Base-by-base conservation (phyloP, 2,329 filamentous ascomycete genomes). In the Colletotrichum camelliae region DNA sequence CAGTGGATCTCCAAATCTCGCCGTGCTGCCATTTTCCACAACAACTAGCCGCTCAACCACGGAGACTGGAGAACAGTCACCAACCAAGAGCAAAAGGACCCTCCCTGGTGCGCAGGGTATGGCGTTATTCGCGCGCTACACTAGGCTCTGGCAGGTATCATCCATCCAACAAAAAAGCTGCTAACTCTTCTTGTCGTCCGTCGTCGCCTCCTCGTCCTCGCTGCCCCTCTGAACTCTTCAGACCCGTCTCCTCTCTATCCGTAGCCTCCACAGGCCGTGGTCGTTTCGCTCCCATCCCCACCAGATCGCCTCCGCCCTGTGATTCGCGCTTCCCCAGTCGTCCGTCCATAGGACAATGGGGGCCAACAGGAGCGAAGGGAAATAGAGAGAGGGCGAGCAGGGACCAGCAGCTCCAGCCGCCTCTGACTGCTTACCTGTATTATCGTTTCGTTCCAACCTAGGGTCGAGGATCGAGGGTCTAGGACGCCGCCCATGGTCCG, bases 71-170 rank as follows among this genome's bases (percentile, higher is more conserved):
- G 71, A 75, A 69, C 71, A 55, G 62, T 52, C 52, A 43, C 74
- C 66, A 75, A 75, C 74, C 71, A 74, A 74, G 74, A 61, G 71
- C 71, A n/a, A 57, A 65, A 70, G 67, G 66, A 76, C 71, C 66
- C 71, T 76, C 70, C 66, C 39, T 73, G 48, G 64, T 33, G 73
- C 70, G 48, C 71, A 74, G 60, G 71, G 74, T 74, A 69, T 76
- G 71, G 74, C 74, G 66, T 76, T 75, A 76, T 76, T 76, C 71
- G 74, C 74, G 74, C 74, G 74, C 66, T 76, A 76, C 71, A 74
- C 60, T 75, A 75, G 62, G 62, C 33, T 55, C 37, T 72, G 33
- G 61, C 62, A 61, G 67, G 62, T 58, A 67, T 68, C 35, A 52
- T 33, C 64, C 69, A 68, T 75, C 62, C 73, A 43, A 35, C 52